phyloP scores from a whole-genome alignment of 164 flowering plant species.

The Malania oleifera region DNA sequence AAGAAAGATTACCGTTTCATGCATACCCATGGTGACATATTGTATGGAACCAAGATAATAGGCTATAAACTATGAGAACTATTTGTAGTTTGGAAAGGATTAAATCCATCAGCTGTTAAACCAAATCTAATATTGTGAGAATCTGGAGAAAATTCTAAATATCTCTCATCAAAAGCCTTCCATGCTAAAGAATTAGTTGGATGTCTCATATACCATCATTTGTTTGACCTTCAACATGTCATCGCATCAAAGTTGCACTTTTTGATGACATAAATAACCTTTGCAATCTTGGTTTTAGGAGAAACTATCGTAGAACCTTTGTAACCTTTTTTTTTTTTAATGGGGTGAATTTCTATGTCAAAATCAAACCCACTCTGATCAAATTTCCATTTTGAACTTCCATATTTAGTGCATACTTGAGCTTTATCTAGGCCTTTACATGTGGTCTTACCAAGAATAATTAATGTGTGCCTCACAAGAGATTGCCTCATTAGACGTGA shows the following conservation, averaged over 20 bases:
- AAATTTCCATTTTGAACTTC: no score
- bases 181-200: slow-evolving; percentile 14
- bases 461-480: no score
- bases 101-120: slow-evolving; percentile 25
- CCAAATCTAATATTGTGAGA: slow-evolving; percentile 19
- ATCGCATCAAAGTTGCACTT: slow-evolving; percentile 15
- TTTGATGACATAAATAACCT: slow-evolving; percentile 12
- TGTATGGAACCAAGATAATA: slow-evolving; percentile 9
- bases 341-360: no score
- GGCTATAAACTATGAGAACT: slow-evolving; percentile 12
- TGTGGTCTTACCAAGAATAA: no score
- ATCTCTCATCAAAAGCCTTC: slow-evolving; percentile 10
- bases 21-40: slow-evolving; percentile 15
- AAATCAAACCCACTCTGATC: no score
- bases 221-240: slow-evolving; percentile 10
- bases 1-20: slow-evolving; percentile 12
- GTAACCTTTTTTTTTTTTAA: no score
- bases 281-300: no score
- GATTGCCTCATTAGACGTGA: no score
- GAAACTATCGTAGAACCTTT: no score
- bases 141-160: slow-evolving; percentile 12
- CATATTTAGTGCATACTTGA: no score
- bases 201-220: slow-evolving; percentile 13
- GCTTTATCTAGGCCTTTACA: no score
- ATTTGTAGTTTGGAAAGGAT: slow-evolving; percentile 22